A percentile compares a stretch with the other conserved stretches of the same genome.
Evolutionary conservation across 2,329 filamentous ascomycete species (phyloP).

Genomic region (Mollisia scopiformis): DNA sequence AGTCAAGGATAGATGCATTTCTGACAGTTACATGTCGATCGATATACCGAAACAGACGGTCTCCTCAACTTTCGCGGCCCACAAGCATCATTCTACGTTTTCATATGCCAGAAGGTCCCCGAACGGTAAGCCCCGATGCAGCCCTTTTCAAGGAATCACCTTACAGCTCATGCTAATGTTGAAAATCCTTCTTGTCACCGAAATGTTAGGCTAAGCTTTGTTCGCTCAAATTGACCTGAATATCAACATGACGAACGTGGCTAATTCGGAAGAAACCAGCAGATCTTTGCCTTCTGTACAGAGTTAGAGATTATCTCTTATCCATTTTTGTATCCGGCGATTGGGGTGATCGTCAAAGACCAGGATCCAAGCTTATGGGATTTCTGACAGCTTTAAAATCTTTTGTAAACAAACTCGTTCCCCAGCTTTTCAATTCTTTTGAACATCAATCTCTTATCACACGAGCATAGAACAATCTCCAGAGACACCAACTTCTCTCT

Average conservation of each 20-base stretch:
- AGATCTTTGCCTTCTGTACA: background rate
- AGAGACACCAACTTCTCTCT: background rate
- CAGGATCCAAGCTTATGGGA: slow-evolving; percentile 3
- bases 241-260: slow-evolving; percentile 16
- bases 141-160: background rate
- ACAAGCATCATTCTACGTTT: background rate
- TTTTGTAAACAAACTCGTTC: slow-evolving; percentile 10
- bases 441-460: background rate
- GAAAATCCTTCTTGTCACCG: background rate
- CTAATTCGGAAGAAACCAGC: background rate
- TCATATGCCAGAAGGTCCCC: background rate
- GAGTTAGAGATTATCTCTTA: slow-evolving; percentile 5
- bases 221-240: background rate
- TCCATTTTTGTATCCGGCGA: background rate
- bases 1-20: background rate
- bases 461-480: background rate
- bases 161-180: background rate
- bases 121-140: background rate
- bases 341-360: slow-evolving; percentile 5
- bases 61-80: background rate
- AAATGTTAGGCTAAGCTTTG: background rate
- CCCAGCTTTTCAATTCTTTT: background rate
- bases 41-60: background rate
- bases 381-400: slow-evolving; percentile 1
- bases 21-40: slow-evolving; percentile 4